Percentiles rank a stretch among this genome's conserved stretches.
Evolutionary conservation across 768 basidiomycete genomes (phyloP).

Genomic region (Boletus tomentosulus): DNA sequence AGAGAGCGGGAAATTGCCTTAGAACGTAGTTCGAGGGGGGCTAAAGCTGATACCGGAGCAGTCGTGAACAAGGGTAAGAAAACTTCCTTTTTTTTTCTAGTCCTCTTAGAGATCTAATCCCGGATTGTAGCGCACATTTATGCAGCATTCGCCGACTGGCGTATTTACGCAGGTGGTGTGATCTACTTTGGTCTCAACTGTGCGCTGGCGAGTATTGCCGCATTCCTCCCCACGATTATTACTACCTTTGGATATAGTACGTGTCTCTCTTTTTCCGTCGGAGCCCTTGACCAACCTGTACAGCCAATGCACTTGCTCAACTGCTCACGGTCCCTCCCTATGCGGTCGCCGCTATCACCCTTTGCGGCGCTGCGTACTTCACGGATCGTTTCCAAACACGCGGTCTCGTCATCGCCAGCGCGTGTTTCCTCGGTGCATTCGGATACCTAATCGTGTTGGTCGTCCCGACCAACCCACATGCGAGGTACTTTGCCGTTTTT

Average conservation of each 20-base stretch:
- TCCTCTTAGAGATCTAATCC: not conserved
- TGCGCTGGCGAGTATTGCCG: conserved; percentile 73
- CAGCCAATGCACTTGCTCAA: conserved; percentile 64
- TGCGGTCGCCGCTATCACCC: conserved; percentile 61
- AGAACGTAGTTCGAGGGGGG: conserved; percentile 61
- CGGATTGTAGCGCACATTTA: conserved; percentile 49
- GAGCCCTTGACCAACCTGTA: not conserved
- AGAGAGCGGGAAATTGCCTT: conserved; percentile 58
- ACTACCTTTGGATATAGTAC: conserved; percentile 66
- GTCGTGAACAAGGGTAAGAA: conserved; percentile 56
- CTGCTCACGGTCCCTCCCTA: conserved; percentile 81
- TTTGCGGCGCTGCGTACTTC: conserved; percentile 51
- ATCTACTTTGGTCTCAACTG: conserved; percentile 78
- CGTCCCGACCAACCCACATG: conserved; percentile 51
- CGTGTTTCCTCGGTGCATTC: conserved; percentile 30
- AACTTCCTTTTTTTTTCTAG: not conserved
- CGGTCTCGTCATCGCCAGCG: conserved; percentile 34
- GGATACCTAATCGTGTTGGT: conserved; percentile 61
- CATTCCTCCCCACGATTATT: conserved; percentile 82
- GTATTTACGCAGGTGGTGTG: conserved; percentile 59
- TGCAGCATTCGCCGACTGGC: conserved; percentile 70
- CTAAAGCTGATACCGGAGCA: conserved; percentile 62
- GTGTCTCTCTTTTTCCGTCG: conserved; percentile 22
- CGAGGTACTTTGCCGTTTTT: conserved; percentile 75
- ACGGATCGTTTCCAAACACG: conserved; percentile 69